A percentile compares a stretch with the other conserved stretches of the same genome.
Conservation (phyloP, 768 basidiomycete species). For the Mycena vitilis region DNA sequence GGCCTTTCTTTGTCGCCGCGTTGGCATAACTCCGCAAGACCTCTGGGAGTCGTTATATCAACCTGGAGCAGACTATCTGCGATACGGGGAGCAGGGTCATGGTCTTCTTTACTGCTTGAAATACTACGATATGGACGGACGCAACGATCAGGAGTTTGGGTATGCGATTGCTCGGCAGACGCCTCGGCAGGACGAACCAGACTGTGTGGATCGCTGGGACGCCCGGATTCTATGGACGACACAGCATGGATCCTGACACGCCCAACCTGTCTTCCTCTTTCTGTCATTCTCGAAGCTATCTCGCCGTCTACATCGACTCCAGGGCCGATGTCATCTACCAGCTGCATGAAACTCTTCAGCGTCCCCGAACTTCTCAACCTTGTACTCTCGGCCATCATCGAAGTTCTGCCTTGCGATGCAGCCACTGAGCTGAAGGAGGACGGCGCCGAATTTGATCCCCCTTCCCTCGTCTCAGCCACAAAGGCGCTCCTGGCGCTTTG, state of each 20-base stretch:
- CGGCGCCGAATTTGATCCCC: slow-evolving; percentile 1
- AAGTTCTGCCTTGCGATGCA: background rate
- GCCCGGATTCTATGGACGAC: slow-evolving; percentile 31
- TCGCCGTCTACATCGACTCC: background rate
- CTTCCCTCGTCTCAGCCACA: slow-evolving; percentile 27
- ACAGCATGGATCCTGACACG: slow-evolving; percentile 27
- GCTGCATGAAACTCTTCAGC: slow-evolving; percentile 25
- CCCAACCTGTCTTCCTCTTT: background rate
- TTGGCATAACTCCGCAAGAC: slow-evolving; percentile 16
- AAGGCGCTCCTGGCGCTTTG: slow-evolving; percentile 27
- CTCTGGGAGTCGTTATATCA: slow-evolving; percentile 33
- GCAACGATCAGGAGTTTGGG: slow-evolving; percentile 26
- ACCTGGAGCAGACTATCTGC: slow-evolving; percentile 26
- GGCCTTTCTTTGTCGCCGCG: slow-evolving; percentile 27
- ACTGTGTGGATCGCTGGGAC: slow-evolving; percentile 29
- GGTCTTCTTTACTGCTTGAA: slow-evolving; percentile 29
- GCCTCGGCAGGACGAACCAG: slow-evolving; percentile 20
- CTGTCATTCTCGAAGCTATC: background rate
- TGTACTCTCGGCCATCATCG: slow-evolving; percentile 15
- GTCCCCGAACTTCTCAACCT: slow-evolving; percentile 20
- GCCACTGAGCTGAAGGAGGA: slow-evolving; percentile 14
- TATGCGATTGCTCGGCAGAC: slow-evolving; percentile 21
- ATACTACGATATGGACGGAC: slow-evolving; percentile 34
- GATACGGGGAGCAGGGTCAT: slow-evolving; percentile 6
- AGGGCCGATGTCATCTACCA: background rate